Base-by-base conservation (phyloP, 2,329 filamentous ascomycete species). In the Aureobasidium leucospermi region DNA sequence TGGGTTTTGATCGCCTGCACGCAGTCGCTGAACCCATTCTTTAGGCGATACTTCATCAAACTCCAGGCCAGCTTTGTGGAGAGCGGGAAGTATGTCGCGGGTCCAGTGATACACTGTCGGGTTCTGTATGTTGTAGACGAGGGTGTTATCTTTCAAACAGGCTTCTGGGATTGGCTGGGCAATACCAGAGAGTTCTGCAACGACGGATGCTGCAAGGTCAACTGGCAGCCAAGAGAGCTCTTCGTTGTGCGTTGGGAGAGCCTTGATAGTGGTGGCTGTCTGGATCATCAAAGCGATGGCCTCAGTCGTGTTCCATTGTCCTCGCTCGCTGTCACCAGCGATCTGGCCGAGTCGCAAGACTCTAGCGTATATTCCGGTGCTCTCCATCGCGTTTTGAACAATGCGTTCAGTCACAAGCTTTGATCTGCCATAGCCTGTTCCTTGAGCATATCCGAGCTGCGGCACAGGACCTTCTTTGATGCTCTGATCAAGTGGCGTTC, bases 71-170 rank as follows among this genome's bases (percentile, higher is more conserved):
- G 59, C 42, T 13, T 36, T 41, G 16, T 67, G 68, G 4, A 85
- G 68, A 6, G 75, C 75, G 3, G 81, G 81, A 0, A 85, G 74
- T 6, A 85, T 67, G 52, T 83, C 78, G 0, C 71, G 61, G 0
- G 78, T 81, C 80, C 81, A 85, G 42, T 76, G 71, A 62, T 83
- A 79, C 1, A 70, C 69, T 7, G 62, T 67, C 0, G 76, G 75
- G 61, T 83, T 83, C n/a, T 79, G 72, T 11, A 85, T 71, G 66
- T 67, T 23, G 56, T 63, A 63, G 29, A 61, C 59, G 8, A 61
- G 59, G 15, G 52, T 23, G 6, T 45, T 11, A 15, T 62, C 53
- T 13, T 42, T 4, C 4, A 46, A 15, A 6, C 41, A 41, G 39
- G 39, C 4, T 16, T 36, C 29, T 10, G 23, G 34, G 31, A 49